Percentiles rank a stretch among this genome's conserved stretches.
These are phyloP conservation scores for Dactylonectria estremocensis DNA, from an alignment of 2,329 filamentous ascomycete species.

Conservation along the genomic window DNA sequence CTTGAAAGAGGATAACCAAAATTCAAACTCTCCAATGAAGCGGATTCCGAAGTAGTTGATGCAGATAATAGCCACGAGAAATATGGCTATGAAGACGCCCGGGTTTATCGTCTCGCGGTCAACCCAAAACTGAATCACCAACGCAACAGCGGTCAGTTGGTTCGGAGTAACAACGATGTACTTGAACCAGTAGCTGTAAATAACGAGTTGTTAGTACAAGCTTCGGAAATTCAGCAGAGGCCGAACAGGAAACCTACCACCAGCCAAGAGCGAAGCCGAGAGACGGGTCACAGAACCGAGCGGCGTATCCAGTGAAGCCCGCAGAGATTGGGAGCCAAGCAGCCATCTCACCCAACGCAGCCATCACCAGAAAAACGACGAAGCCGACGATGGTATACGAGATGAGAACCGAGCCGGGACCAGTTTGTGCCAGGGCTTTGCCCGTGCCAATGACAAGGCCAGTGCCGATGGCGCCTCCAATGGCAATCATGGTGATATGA, in stretches of 20 bases:
- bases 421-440: slow-evolving; percentile 67
- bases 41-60: slow-evolving; percentile 80
- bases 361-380: slow-evolving; percentile 86
- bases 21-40: slow-evolving; percentile 77
- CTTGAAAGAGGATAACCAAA: slow-evolving; percentile 77
- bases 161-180: slow-evolving; percentile 91
- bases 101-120: slow-evolving; percentile 76
- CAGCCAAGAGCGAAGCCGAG: slow-evolving; percentile 85
- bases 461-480: slow-evolving; percentile 82
- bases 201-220: too few relatives aligned
- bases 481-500: slow-evolving; percentile 75
- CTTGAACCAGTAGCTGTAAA: slow-evolving; percentile 74
- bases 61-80: slow-evolving; percentile 72
- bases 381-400: slow-evolving; percentile 79
- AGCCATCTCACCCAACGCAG: slow-evolving; percentile 86
- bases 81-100: slow-evolving; percentile 83
- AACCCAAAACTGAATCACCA: slow-evolving; percentile 87
- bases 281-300: slow-evolving; percentile 84
- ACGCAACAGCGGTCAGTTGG: slow-evolving; percentile 82
- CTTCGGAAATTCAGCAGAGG: too few relatives aligned
- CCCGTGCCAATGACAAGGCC: slow-evolving; percentile 81
- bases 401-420: slow-evolving; percentile 78
- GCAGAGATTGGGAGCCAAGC: slow-evolving; percentile 84
- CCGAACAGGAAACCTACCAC: slow-evolving; percentile 64
- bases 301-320: slow-evolving; percentile 86